These are phyloP conservation scores for Gymnopus androsaceus DNA, from an alignment of 1,284 basidiomycete species.

Conservation along the genomic window DNA sequence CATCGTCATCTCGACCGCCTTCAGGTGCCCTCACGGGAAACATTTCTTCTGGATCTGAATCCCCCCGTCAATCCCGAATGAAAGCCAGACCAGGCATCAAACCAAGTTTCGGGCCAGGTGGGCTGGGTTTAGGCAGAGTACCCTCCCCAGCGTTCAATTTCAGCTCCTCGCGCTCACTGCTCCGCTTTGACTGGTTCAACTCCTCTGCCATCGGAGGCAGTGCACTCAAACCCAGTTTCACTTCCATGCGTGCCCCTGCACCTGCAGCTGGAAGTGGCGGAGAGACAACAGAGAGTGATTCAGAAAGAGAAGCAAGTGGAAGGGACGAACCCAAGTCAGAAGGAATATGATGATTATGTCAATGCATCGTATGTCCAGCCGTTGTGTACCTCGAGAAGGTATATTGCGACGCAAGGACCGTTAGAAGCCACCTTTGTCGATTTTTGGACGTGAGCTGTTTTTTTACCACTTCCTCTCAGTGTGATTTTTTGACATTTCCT, in stretches of 20 bases:
- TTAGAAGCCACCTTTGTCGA: slow-evolving; percentile 87
- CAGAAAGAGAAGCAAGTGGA: neutral
- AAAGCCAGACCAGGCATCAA: neutral
- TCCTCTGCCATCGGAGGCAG: slow-evolving; percentile 1
- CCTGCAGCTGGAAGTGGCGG: slow-evolving; percentile 12
- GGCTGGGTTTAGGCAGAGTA: neutral
- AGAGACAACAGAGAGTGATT: slow-evolving; percentile 14
- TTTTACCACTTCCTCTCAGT: neutral
- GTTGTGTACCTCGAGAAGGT: slow-evolving; percentile 74
- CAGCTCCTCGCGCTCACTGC: neutral
- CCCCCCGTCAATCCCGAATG: neutral
- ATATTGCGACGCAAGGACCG: slow-evolving; percentile 97
- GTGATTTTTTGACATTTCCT: slow-evolving; percentile 4
- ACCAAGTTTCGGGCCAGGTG: slow-evolving; percentile 5
- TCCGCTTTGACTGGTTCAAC: neutral
- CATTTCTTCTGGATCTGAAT: neutral
- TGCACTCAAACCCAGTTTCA: slow-evolving; percentile 5
- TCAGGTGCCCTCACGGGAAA: slow-evolving; percentile 14
- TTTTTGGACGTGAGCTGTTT: slow-evolving; percentile 87
- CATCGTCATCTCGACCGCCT: neutral
- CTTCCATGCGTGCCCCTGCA: slow-evolving; percentile 4
- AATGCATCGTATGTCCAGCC: slow-evolving; percentile 93
- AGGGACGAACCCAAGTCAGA: neutral
- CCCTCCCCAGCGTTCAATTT: neutral
- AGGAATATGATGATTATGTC: slow-evolving; percentile 80